A percentile compares a stretch with the other conserved stretches of the same genome.
Evolutionary conservation across 192 early-diverging fungal species (phyloP).

Genomic region (Jimgerdemannia lactiflua): DNA sequence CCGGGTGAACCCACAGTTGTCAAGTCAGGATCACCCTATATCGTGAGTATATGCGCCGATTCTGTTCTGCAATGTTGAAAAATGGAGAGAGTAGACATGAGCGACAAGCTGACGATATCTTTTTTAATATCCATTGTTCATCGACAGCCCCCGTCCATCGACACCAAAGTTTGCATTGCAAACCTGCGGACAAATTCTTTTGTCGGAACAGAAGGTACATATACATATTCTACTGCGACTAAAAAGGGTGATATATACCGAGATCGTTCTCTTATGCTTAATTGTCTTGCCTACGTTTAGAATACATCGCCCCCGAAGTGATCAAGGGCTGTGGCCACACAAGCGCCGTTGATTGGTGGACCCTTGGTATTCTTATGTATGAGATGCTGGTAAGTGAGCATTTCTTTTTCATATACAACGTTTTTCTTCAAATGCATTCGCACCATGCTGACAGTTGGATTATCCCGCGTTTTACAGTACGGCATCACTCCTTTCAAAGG

Average conservation of each 20-base stretch:
- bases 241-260: not conserved
- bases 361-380: constrained; percentile 94
- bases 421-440: too few relatives aligned
- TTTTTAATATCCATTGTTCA: too few relatives aligned
- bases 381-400: constrained; percentile 81
- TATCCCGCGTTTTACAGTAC: constrained; percentile 35
- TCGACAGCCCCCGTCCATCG: constrained; percentile 65
- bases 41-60: constrained; percentile 29
- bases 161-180: constrained; percentile 87
- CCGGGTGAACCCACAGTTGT: constrained; percentile 73
- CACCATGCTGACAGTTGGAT: too few relatives aligned
- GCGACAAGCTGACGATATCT: too few relatives aligned
- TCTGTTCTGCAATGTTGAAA: constrained; percentile 1
- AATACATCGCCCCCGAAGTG: constrained; percentile 99
- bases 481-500: constrained; percentile 99
- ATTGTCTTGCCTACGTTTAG: constrained; percentile 24
- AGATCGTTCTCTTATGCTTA: too few relatives aligned
- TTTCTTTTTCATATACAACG: not conserved
- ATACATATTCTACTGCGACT: not conserved
- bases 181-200: constrained; percentile 94
- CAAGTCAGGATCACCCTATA: constrained; percentile 53
- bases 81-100: too few relatives aligned
- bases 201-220: constrained; percentile 89
- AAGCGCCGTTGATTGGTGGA: constrained; percentile 98
- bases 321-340: constrained; percentile 96